Base-by-base conservation (phyloP, 352 stramenopile genomes). In the Pilasporangium apinafurcum region DNA sequence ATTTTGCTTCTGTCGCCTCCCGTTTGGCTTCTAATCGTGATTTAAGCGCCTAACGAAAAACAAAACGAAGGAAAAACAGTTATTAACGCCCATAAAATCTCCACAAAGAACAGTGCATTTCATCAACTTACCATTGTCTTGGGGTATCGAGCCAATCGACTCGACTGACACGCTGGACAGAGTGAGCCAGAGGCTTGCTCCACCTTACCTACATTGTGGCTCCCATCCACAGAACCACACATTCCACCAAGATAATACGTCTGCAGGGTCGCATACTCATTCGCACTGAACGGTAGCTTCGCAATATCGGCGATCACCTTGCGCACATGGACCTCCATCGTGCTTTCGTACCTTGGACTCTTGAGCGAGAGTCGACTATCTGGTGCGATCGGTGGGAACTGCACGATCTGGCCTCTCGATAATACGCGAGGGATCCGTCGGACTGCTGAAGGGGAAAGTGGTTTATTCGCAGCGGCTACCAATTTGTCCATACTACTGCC, bases 251-350 rank as follows among this genome's bases (percentile, higher is more conserved):
- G 37, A 33, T 87, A 87, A 38, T 77, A 85, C 41, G 59, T 55
- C 36, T 81, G 65, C 18, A 87, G 52, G 13, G 65, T 78, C 5
- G 67, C 51, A 38, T 68, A 77, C 57, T 87, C 75, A n/a, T 87
- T 67, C 14, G 53, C 53, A 44, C 75, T 82, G 56, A 85, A 87
- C 16, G 75, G 75, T 34, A 85, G 41, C 37, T 69, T 68, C 10
- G 65, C 59, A 16, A 88, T 83, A 33, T 83, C 75, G 2, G 53
- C 56, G 36, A 88, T 57, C 27, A 88, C 70, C 37, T 86, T 82
- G 40, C 68, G 67, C 24, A 83, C 72, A 20, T 87, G 69, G 22
- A 79, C 58, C 48, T 85, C 69, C 72, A 88, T 86, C 6, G 70
- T 83, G 35, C 52, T 82, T 37, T 88, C 72, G 48, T 78, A 88